Conservation (phyloP, 495 filamentous ascomycete species). For the Pyrenopolyporus hunteri region DNA sequence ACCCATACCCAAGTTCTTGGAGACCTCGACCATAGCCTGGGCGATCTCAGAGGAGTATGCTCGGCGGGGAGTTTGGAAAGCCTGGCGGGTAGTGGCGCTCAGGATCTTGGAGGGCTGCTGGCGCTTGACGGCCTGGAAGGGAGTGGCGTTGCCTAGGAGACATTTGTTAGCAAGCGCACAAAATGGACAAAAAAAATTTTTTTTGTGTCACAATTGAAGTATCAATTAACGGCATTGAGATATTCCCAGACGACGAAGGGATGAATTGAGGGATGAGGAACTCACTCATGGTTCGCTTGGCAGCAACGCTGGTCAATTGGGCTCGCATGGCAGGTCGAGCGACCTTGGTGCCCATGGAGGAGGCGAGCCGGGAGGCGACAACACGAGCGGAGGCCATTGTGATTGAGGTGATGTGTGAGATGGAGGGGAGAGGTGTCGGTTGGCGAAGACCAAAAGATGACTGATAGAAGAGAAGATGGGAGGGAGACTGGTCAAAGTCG, state of each 20-base stretch:
- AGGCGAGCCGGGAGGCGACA: conserved; percentile 68
- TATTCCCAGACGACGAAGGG: conserved; percentile 15
- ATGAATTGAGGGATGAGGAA: conserved; percentile 21
- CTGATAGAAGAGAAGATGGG: conserved; percentile 43
- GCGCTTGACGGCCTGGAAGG: conserved; percentile 70
- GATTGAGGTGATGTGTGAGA: conserved; percentile 52
- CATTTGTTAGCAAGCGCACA: conserved; percentile 38
- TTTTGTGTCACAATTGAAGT: conserved; percentile 16
- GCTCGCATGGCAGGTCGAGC: conserved; percentile 71
- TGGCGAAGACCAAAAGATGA: conserved; percentile 43
- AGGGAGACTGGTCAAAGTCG: conserved; percentile 38
- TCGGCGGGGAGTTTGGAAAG: conserved; percentile 67
- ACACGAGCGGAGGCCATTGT: conserved; percentile 78
- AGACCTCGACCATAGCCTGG: conserved; percentile 83
- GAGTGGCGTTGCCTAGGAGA: conserved; percentile 51
- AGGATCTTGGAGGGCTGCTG: conserved; percentile 68
- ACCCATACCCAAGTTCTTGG: conserved; percentile 87
- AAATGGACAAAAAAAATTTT: conserved; percentile 1
- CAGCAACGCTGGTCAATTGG: conserved; percentile 60
- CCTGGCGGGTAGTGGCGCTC: conserved; percentile 67
- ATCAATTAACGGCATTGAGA: conserved; percentile 14
- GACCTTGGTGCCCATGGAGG: conserved; percentile 76
- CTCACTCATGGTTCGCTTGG: conserved; percentile 74
- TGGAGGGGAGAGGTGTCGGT: conserved; percentile 48
- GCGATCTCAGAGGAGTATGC: conserved; percentile 83